Evolutionary conservation across 2,329 filamentous ascomycete genomes (phyloP).

Genomic region (Pseudocercospora eumusae): DNA sequence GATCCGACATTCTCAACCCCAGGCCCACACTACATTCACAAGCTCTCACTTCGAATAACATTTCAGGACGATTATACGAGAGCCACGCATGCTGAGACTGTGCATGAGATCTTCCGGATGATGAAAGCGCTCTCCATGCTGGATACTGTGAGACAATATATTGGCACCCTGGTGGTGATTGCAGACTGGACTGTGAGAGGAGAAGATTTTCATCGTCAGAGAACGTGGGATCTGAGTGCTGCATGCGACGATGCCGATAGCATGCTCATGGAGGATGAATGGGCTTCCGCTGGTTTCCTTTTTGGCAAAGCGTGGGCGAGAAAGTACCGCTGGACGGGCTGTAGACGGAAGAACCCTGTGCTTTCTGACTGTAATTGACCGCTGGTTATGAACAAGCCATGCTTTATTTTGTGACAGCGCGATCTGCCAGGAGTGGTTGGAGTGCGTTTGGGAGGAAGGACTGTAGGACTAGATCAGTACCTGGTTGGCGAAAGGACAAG

Average conservation of each 20-base stretch:
- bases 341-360: not conserved
- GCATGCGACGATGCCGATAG: not conserved
- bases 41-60: slow-evolving; percentile 22
- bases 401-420: not conserved
- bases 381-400: not conserved
- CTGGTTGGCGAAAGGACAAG: not conserved
- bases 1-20: slow-evolving; percentile 12
- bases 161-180: slow-evolving; percentile 19
- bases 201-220: slow-evolving; percentile 12
- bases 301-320: slow-evolving; percentile 22
- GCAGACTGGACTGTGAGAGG: slow-evolving; percentile 15
- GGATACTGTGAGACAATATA: slow-evolving; percentile 23
- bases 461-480: not conserved
- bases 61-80: slow-evolving; percentile 33
- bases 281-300: slow-evolving; percentile 21
- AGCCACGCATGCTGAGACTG: slow-evolving; percentile 25
- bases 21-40: slow-evolving; percentile 26
- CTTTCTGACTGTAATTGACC: not conserved
- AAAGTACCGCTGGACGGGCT: slow-evolving; percentile 11
- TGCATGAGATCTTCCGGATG: slow-evolving; percentile 26
- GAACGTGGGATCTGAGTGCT: slow-evolving; percentile 16
- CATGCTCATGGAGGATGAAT: slow-evolving; percentile 19
- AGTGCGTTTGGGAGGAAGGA: not conserved
- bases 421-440: no score
- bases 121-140: slow-evolving; percentile 26